Evolutionary conservation across 140 eudicot species (phyloP), one percentile per base, ranked within the genome.

Genomic region (Oenanthe javanica): DNA sequence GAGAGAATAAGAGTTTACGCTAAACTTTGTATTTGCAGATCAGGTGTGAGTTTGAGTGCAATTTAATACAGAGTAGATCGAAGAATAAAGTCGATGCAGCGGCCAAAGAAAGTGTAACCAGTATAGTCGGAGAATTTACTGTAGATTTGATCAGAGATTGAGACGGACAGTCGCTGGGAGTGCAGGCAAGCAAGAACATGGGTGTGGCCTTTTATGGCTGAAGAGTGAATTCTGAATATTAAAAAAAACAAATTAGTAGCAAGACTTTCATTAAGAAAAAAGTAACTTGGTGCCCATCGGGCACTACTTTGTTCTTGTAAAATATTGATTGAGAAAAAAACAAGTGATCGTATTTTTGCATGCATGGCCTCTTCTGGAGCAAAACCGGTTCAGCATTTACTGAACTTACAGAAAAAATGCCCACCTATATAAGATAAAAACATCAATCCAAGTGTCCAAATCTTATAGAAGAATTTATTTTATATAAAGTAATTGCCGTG

Each of bases 11-110:
- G 21, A 12, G 74, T 6, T 15, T 45, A 14, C n/a, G 43, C n/a
- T 36, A 14, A 69, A 69, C 9, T 69, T 36, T 69, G n/a, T 31
- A 36, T 69, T 69, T 69, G 74, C 74, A 69, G 74, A 31, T 69
- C 46, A 69, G 47, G 47, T 31, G 47, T 1, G 74, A 69, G 47
- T 69, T 11, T 1, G 10, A 14, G 46, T 69, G 74, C 46, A 15
- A 69, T 69, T 69, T 9, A 5, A 13, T 69, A 27, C 3, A 31
- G 36, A 4, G n/a, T 69, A 69, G 43, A 36, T 36, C 47, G n/a
- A 13, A 12, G 3, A 69, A 31, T 36, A 45, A 69, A 27, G 47
- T 38, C 36, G 21, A 63, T 7, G 38, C 16, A n/a, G 40, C 36
- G 1, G 36, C 40, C 25, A 10, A 63, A 23, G 5, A 25, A 21